Evolutionary conservation across 768 basidiomycete species (phyloP).

Genomic region (Trametes coccinea): DNA sequence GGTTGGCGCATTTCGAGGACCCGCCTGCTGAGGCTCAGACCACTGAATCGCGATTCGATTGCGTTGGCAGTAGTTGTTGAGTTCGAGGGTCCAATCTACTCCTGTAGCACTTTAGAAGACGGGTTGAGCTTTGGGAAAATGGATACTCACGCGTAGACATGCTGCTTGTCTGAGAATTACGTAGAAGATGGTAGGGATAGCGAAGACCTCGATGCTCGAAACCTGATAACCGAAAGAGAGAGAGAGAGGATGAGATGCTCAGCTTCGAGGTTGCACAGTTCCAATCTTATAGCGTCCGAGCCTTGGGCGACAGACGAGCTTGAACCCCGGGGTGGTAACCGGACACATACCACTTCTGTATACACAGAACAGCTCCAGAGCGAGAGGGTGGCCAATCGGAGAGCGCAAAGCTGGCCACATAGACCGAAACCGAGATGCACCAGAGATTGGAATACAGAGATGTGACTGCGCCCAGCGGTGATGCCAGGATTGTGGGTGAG

Average conservation of each 20-base stretch:
- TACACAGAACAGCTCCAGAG: too few relatives aligned
- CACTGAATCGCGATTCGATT: conserved; percentile 12
- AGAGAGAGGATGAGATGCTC: too few relatives aligned
- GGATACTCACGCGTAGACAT: conserved; percentile 11
- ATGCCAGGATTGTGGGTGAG: conserved; percentile 6
- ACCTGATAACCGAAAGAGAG: too few relatives aligned
- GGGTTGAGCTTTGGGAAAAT: background rate
- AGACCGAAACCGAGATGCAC: conserved; percentile 11
- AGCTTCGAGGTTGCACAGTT: too few relatives aligned
- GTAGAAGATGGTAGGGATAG: too few relatives aligned
- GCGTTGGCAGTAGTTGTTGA: conserved; percentile 31
- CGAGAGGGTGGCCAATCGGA: too few relatives aligned
- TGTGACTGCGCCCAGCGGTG: conserved; percentile 7
- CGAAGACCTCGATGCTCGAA: too few relatives aligned
- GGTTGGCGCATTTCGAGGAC: conserved; percentile 27
- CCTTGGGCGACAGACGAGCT: too few relatives aligned
- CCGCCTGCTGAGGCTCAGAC: conserved; percentile 13
- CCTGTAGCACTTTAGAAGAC: background rate
- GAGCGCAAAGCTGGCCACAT: conserved; percentile 7
- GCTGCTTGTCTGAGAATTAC: background rate
- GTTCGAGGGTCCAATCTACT: conserved; percentile 27
- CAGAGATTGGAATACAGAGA: conserved; percentile 11
- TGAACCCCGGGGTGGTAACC: background rate
- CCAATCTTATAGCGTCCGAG: too few relatives aligned
- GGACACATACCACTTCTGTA: background rate